These are phyloP conservation scores for Plasmopara viticola DNA, from an alignment of 352 stramenopile species.

Conservation along the genomic window DNA sequence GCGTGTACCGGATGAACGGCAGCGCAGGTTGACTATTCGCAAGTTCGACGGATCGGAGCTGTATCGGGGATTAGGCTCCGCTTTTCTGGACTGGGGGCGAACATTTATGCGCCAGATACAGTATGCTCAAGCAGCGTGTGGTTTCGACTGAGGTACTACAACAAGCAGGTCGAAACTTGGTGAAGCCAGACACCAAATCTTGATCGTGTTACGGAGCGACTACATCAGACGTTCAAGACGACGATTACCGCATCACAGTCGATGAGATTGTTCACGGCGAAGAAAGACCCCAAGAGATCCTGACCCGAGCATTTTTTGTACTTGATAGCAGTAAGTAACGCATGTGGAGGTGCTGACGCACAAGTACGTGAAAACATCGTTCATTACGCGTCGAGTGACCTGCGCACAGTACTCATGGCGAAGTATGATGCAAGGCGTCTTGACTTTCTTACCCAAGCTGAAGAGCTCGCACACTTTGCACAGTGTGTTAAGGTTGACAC, in stretches of 20 bases:
- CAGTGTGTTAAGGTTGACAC: background rate
- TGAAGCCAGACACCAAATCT: background rate
- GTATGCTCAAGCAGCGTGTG: background rate
- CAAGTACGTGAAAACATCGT: too few species aligned
- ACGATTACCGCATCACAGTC: background rate
- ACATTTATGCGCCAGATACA: background rate
- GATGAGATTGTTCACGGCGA: background rate
- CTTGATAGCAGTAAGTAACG: too few species aligned
- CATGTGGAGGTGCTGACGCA: too few species aligned
- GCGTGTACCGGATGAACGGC: background rate
- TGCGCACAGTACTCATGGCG: too few species aligned
- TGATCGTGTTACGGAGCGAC: background rate
- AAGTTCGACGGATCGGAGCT: background rate
- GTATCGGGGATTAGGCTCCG: background rate
- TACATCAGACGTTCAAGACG: background rate
- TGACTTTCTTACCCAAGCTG: too few species aligned
- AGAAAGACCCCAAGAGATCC: too few species aligned
- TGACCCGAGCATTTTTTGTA: too few species aligned
- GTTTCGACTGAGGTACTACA: background rate
- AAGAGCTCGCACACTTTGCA: too few species aligned
- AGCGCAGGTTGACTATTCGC: background rate
- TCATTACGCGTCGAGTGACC: too few species aligned
- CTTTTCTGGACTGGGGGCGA: background rate
- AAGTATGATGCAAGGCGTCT: too few species aligned
- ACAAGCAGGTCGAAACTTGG: background rate